Conservation (phyloP, 345 rosid species). For the Euphorbia peplus region DNA sequence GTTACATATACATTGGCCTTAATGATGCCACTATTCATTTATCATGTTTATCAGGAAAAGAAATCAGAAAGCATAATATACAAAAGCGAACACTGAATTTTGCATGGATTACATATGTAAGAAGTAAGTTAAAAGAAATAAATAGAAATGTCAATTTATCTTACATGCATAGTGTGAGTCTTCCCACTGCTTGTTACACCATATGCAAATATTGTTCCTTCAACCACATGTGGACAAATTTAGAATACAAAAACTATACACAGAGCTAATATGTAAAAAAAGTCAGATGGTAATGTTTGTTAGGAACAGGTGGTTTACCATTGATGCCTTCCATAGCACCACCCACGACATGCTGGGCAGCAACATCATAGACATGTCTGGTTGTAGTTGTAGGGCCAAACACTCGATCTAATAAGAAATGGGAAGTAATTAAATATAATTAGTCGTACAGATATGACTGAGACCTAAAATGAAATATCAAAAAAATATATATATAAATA, state of each 20-base stretch:
- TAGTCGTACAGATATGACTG: background rate
- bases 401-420: conserved; percentile 62
- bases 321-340: conserved; percentile 98
- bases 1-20: background rate
- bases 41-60: background rate
- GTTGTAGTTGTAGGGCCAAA: conserved; percentile 99
- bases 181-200: conserved; percentile 99
- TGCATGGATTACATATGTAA: background rate
- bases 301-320: conserved; percentile 40
- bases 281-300: conserved; percentile 12
- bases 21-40: background rate
- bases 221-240: conserved; percentile 26
- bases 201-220: conserved; percentile 98
- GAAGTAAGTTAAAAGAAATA: background rate
- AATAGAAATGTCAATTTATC: conserved; percentile 22
- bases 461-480: background rate
- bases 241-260: conserved; percentile 1
- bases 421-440: conserved; percentile 4
- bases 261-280: background rate
- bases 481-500: background rate
- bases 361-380: conserved; percentile 97
- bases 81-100: background rate
- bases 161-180: conserved; percentile 99
- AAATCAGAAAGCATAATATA: background rate
- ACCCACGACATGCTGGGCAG: conserved; percentile 90